Evolutionary conservation across 768 basidiomycete genomes (phyloP).

Genomic region (Suillus clintonianus): DNA sequence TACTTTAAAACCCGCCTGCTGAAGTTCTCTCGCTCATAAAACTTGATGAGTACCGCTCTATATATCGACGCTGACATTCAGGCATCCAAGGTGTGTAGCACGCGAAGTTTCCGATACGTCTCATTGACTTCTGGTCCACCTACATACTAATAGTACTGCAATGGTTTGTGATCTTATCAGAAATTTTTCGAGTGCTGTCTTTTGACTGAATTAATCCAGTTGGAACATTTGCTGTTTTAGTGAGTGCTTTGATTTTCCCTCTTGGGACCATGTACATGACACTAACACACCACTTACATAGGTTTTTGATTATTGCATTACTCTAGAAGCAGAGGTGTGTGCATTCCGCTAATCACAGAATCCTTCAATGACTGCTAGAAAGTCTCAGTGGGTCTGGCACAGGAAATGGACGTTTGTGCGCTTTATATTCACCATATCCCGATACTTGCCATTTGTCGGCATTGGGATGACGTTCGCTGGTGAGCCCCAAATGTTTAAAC

Average conservation of each 20-base stretch:
- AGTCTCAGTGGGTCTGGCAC: constrained; percentile 27
- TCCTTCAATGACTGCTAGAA: background rate
- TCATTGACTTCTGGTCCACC: background rate
- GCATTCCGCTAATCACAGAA: background rate
- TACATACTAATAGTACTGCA: background rate
- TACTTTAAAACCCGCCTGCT: too few species aligned
- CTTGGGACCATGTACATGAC: background rate
- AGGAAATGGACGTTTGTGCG: constrained; percentile 23
- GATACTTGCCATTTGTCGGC: constrained; percentile 27
- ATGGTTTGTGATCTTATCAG: background rate
- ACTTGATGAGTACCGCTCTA: background rate
- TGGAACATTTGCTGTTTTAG: background rate
- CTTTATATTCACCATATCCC: constrained; percentile 25
- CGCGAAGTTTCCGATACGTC: background rate
- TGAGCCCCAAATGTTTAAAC: background rate
- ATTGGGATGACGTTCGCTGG: background rate
- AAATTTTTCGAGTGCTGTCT: background rate
- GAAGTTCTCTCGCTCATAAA: too few species aligned
- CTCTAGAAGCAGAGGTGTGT: constrained; percentile 22
- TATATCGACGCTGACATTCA: background rate
- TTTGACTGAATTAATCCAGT: background rate
- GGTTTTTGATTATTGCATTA: constrained; percentile 26
- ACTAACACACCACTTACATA: background rate
- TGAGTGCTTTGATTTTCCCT: background rate
- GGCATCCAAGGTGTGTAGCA: background rate